Percentiles rank a stretch among this genome's conserved stretches.
Conservation (phyloP, 148 eudicot species). For the Rhododendron griersonianum region DNA sequence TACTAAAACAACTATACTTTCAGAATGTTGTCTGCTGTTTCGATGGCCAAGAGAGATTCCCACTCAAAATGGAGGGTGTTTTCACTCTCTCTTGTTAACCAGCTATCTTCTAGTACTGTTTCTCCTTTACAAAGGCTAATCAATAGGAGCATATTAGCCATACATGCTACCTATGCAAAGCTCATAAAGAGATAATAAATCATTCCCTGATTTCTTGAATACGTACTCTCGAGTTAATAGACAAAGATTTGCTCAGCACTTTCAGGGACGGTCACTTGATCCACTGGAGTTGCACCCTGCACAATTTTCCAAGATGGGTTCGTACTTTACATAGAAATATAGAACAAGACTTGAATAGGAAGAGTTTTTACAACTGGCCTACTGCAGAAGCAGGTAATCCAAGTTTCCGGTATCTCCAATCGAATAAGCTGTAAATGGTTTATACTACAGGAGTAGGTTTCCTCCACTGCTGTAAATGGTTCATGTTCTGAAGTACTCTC, state of each 20-base stretch:
- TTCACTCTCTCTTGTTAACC: background rate
- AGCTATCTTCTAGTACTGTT: background rate
- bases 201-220: background rate
- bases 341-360: background rate
- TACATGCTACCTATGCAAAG: background rate
- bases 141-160: background rate
- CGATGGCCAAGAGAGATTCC: background rate
- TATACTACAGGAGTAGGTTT: background rate
- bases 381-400: background rate
- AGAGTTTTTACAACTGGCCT: background rate
- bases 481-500: background rate
- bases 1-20: background rate
- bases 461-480: background rate
- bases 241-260: constrained; percentile 68
- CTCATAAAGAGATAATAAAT: too few relatives aligned
- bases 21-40: background rate
- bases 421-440: background rate
- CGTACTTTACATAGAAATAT: background rate
- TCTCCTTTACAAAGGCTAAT: background rate
- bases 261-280: constrained; percentile 47
- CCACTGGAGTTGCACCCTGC: constrained; percentile 64
- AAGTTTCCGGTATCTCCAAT: background rate
- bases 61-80: background rate
- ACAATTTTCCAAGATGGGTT: background rate
- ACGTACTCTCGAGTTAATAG: background rate